Evolutionary conservation across 2,329 filamentous ascomycete genomes (phyloP).

Genomic region (Lasiodiplodia theobromae): DNA sequence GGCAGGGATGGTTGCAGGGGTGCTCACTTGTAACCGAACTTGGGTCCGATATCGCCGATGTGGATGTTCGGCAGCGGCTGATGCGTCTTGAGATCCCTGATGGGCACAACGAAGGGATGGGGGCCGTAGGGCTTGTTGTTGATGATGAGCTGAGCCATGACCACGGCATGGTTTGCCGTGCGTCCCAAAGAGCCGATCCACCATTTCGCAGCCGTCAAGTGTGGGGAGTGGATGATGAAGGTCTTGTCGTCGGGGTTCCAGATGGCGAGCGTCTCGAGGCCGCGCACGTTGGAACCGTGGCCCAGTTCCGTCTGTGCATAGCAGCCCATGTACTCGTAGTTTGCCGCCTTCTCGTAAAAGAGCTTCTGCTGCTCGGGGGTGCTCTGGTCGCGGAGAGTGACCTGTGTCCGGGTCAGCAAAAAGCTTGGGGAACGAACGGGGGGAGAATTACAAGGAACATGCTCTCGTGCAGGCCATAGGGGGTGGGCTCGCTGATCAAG

Average conservation of each 20-base stretch:
- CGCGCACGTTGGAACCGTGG: conserved; percentile 78
- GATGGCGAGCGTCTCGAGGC: conserved; percentile 73
- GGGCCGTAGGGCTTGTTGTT: conserved; percentile 73
- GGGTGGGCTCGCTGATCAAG: conserved; percentile 75
- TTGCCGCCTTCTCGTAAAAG: conserved; percentile 72
- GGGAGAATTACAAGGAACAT: conserved; percentile 66
- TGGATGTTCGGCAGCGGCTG: conserved; percentile 72
- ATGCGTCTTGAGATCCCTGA: conserved; percentile 74
- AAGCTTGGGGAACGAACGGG: conserved; percentile 19
- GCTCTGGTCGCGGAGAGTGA: conserved; percentile 74
- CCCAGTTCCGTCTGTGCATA: conserved; percentile 84
- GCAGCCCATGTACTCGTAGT: conserved; percentile 77
- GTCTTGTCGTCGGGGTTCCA: conserved; percentile 78
- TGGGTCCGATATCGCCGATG: conserved; percentile 82
- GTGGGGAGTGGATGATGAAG: conserved; percentile 76
- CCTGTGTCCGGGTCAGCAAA: conserved; percentile 46
- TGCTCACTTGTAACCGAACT: conserved; percentile 73
- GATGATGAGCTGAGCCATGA: conserved; percentile 79
- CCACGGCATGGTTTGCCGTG: conserved; percentile 77
- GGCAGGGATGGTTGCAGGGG: conserved; percentile 15
- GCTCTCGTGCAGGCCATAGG: conserved; percentile 74
- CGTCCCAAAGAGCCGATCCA: conserved; percentile 83
- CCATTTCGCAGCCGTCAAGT: conserved; percentile 80
- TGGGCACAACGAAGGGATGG: conserved; percentile 79
- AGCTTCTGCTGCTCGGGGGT: conserved; percentile 76